These are phyloP conservation scores for Chlorencoelia australis DNA, from an alignment of 2,329 filamentous ascomycete species.

Conservation along the genomic window DNA sequence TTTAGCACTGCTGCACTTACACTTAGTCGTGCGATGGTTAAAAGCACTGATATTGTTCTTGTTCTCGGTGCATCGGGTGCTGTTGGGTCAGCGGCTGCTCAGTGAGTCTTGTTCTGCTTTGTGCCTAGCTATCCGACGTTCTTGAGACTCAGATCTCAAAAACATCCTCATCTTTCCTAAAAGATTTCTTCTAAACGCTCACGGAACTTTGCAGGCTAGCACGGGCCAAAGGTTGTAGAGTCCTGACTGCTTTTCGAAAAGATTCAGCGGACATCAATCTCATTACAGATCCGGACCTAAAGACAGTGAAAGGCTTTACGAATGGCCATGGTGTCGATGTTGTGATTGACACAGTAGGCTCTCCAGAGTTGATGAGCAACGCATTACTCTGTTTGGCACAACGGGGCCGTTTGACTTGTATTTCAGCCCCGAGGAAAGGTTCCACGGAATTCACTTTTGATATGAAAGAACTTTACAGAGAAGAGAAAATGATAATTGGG, in stretches of 20 bases:
- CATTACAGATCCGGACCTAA: slow-evolving; percentile 13
- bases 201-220: no score
- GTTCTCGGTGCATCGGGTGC: slow-evolving; percentile 19
- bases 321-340: slow-evolving; percentile 16
- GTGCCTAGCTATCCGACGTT: no score
- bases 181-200: no score
- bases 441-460: slow-evolving; percentile 14
- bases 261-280: slow-evolving; percentile 19
- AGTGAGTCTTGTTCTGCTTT: no score
- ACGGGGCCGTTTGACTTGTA: slow-evolving; percentile 18
- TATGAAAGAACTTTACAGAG: slow-evolving; percentile 21
- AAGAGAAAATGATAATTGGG: slow-evolving; percentile 15
- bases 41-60: slow-evolving; percentile 14
- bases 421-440: slow-evolving; percentile 17
- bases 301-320: slow-evolving; percentile 13
- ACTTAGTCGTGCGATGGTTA: slow-evolving; percentile 8
- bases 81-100: slow-evolving; percentile 19
- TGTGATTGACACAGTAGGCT: slow-evolving; percentile 21
- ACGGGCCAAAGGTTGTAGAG: slow-evolving; percentile 10
- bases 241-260: slow-evolving; percentile 13
- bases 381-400: slow-evolving; percentile 13
- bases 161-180: no score
- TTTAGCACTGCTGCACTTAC: slow-evolving; percentile 18
- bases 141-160: no score
- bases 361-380: slow-evolving; percentile 13